phyloP scores from a whole-genome alignment of 148 eudicot species.

The Persicaria tinctoria region DNA sequence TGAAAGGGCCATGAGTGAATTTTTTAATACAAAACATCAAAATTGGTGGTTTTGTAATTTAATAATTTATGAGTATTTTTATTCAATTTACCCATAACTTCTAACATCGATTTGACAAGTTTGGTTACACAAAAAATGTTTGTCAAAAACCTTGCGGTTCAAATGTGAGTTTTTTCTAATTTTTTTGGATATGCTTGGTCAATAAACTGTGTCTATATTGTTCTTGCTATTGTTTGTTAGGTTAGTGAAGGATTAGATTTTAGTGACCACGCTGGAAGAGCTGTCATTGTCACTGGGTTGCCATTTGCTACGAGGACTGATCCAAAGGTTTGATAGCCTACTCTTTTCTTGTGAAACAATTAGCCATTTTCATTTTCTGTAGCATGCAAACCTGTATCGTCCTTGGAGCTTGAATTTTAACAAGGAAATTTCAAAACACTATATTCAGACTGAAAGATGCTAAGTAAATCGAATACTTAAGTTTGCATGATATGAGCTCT shows the following conservation, averaged over 20 bases:
- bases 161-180: background rate
- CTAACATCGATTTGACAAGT: too few species aligned
- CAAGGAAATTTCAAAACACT: background rate
- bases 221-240: conserved; percentile 25
- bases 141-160: background rate
- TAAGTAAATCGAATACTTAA: background rate
- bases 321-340: conserved; percentile 62
- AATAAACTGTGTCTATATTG: background rate
- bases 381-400: background rate
- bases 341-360: conserved; percentile 2
- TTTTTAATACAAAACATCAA: too few species aligned
- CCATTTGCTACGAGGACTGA: conserved; percentile 82
- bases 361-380: background rate
- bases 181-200: background rate
- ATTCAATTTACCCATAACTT: too few species aligned
- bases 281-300: conserved; percentile 84
- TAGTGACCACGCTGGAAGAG: conserved; percentile 93
- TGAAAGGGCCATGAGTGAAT: background rate
- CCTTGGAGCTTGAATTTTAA: background rate
- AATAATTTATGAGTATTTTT: too few species aligned
- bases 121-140: too few species aligned
- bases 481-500: background rate
- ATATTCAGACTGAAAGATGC: background rate
- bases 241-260: conserved; percentile 99
- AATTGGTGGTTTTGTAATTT: too few species aligned